These are phyloP conservation scores for Aspergillus fumigatiaffinis DNA, from an alignment of 2,329 filamentous ascomycete species.

Conservation along the genomic window DNA sequence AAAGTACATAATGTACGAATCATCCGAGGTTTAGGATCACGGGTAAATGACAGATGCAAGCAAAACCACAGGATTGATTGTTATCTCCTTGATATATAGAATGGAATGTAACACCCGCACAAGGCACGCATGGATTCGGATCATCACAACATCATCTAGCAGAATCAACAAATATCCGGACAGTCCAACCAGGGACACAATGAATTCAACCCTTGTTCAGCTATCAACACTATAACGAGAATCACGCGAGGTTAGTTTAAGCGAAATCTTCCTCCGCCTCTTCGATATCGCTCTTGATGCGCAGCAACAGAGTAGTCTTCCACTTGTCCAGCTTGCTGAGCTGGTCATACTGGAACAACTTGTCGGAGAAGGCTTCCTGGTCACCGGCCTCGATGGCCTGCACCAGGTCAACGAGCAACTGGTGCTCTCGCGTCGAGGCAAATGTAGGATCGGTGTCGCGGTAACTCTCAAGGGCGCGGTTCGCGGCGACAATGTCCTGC, in stretches of 20 bases:
- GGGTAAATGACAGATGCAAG: too few species aligned
- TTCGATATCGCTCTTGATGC: slow-evolving; percentile 80
- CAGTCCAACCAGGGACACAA: slow-evolving; percentile 1
- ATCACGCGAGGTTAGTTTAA: slow-evolving; percentile 32
- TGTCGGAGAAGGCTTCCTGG: slow-evolving; percentile 78
- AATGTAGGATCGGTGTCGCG: slow-evolving; percentile 76
- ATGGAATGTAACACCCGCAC: not conserved
- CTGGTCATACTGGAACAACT: slow-evolving; percentile 85
- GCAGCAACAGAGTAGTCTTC: slow-evolving; percentile 84
- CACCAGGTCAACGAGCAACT: slow-evolving; percentile 72
- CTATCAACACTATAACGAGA: slow-evolving; percentile 1
- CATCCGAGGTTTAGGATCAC: too few species aligned
- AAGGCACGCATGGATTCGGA: not conserved
- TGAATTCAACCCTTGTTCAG: not conserved
- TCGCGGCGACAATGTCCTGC: slow-evolving; percentile 70
- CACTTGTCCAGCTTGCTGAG: slow-evolving; percentile 93
- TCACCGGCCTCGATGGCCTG: slow-evolving; percentile 73
- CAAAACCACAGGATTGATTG: not conserved
- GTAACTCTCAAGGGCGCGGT: slow-evolving; percentile 78
- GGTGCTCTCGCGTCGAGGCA: slow-evolving; percentile 70
- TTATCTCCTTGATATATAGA: not conserved
- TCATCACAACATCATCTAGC: not conserved
- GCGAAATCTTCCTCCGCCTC: slow-evolving; percentile 66
- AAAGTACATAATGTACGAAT: too few species aligned
- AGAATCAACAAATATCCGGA: not conserved